Conservation (phyloP, 2,329 filamentous ascomycete species). For the Epichloe bromicola region DNA sequence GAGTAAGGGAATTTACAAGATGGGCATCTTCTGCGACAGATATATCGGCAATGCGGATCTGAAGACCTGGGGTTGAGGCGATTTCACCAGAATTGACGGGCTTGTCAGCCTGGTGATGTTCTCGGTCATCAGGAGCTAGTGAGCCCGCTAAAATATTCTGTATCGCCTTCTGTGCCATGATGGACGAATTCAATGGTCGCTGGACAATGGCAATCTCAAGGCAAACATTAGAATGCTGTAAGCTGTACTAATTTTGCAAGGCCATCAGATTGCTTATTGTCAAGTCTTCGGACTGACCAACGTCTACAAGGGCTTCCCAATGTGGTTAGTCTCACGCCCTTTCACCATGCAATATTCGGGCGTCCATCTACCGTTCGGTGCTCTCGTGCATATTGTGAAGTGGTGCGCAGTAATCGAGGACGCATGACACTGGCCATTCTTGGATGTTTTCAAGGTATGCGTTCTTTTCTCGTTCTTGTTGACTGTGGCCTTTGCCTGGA, state of each 20-base stretch:
- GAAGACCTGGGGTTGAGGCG: background rate
- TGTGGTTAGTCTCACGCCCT: too few relatives aligned
- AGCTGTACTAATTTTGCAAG: background rate
- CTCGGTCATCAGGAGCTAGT: background rate
- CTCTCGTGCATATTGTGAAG: too few relatives aligned
- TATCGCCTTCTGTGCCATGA: background rate
- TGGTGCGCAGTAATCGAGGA: too few relatives aligned
- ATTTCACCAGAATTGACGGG: background rate
- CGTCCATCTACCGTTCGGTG: too few relatives aligned
- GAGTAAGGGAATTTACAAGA: conserved; percentile 8
- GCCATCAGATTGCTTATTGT: too few relatives aligned
- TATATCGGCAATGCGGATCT: conserved; percentile 11
- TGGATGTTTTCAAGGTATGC: too few relatives aligned
- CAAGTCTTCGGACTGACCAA: too few relatives aligned
- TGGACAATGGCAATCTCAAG: background rate
- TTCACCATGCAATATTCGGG: too few relatives aligned
- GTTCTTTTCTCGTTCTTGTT: too few relatives aligned
- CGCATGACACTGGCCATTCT: too few relatives aligned
- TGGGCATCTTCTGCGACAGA: conserved; percentile 10
- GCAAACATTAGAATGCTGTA: background rate
- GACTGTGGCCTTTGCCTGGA: too few relatives aligned
- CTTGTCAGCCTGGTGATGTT: background rate
- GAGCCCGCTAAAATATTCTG: background rate
- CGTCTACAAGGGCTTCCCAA: too few relatives aligned
- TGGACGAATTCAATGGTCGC: background rate